Evolutionary conservation across 1,139 yeast genomes (phyloP), one percentile per base, ranked within the genome.

Genomic region (Pichia norvegensis): DNA sequence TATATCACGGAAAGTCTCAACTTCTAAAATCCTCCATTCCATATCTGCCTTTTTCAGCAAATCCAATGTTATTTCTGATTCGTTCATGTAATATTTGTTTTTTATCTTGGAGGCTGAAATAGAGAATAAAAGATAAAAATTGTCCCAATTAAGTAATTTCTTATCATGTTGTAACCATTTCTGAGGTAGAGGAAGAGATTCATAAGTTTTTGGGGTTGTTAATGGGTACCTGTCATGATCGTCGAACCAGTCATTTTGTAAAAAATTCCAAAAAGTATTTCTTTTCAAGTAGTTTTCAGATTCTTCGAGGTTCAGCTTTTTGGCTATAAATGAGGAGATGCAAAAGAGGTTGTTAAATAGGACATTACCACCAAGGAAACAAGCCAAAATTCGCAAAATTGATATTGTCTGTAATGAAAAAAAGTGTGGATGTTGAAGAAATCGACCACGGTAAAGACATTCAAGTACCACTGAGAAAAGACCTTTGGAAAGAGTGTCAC

Each of bases 181-280:
- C 1, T 46, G 40, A 4, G 69, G 68, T 20, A 46, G 6, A 1
- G 61, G 58, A 1, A 68, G 61, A 3, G 60, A n/a, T 4, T 38
- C 16, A 19, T 31, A 38, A 2, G 38, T 17, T 4, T 21, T n/a
- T 4, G 53, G 42, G 6, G 53, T 48, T 13, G 67, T 57, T 21
- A 60, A 41, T 0, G 60, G 52, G 36, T 54, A 52, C 19, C 67
- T 46, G 36, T 59, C 61, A 25, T 56, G 51, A 38, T 59, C 64
- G 42, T 67, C 68, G 36, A 58, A 55, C 71, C 71, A 67, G 49
- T 67, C 71, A 29, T 59, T 49, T 14, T 56, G 57, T 8, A 65
- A 58, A 23, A 66, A 53, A 2, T 59, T 38, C 70, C 69, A 67
- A 67, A 69, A 65, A 22, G 44, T 43, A 2, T 43, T 42, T 51